Evolutionary conservation across 306 rosid species (phyloP).

Genomic region (Pyrus communis): DNA sequence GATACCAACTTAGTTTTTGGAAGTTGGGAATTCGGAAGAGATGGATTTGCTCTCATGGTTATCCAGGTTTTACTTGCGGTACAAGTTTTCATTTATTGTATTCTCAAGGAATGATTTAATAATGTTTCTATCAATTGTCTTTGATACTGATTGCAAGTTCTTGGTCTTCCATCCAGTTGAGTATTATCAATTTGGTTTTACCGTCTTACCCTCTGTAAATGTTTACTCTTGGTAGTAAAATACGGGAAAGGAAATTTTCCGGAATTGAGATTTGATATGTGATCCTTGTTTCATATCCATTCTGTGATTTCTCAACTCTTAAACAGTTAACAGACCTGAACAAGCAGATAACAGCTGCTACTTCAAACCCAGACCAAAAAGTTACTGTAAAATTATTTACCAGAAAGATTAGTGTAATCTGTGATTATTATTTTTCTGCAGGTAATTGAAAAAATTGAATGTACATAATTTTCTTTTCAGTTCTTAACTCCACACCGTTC

Average conservation of each 20-base stretch:
- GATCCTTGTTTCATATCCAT: neutral
- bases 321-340: neutral
- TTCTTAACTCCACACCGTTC: slow-evolving; percentile 6
- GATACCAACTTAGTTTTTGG: slow-evolving; percentile 6
- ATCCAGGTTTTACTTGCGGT: slow-evolving; percentile 20
- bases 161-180: neutral
- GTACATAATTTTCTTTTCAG: neutral
- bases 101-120: neutral
- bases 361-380: neutral
- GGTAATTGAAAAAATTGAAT: neutral
- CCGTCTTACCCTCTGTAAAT: neutral
- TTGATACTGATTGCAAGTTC: neutral
- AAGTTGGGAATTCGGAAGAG: slow-evolving; percentile 15
- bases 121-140: neutral
- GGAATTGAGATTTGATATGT: neutral
- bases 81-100: slow-evolving; percentile 10
- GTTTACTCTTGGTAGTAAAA: neutral
- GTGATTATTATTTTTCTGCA: neutral
- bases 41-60: slow-evolving; percentile 7
- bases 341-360: neutral
- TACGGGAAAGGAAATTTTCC: neutral
- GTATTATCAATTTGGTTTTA: neutral
- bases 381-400: neutral
- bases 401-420: neutral
- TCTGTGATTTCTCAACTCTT: neutral